Evolutionary conservation across 768 basidiomycete genomes (phyloP).

Genomic region (Boletales sp.): DNA sequence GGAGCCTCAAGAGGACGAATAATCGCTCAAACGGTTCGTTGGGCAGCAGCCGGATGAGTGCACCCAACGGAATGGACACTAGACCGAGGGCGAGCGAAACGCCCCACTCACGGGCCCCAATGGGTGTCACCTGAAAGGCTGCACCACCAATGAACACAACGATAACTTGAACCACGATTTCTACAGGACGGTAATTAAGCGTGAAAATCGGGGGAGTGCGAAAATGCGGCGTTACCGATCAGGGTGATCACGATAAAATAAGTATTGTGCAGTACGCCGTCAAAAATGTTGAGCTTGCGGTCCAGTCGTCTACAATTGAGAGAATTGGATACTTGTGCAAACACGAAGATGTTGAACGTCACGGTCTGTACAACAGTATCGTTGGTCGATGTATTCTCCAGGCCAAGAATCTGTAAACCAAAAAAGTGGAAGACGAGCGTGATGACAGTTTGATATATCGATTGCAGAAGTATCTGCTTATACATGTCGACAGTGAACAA

Average conservation of each 20-base stretch:
- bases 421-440: constrained; percentile 89
- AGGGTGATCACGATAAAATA: constrained; percentile 84
- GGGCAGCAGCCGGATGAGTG: constrained; percentile 74
- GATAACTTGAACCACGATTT: constrained; percentile 80
- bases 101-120: constrained; percentile 87
- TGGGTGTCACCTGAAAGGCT: constrained; percentile 83
- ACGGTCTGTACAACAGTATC: constrained; percentile 68
- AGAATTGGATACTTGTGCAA: constrained; percentile 96
- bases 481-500: constrained; percentile 93
- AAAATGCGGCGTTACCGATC: constrained; percentile 56
- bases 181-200: constrained; percentile 37
- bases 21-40: constrained; percentile 72
- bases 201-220: background rate
- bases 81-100: constrained; percentile 86
- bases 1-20: constrained; percentile 52
- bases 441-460: constrained; percentile 77
- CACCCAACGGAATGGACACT: constrained; percentile 86
- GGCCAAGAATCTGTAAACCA: constrained; percentile 68
- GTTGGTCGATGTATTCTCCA: constrained; percentile 34
- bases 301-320: constrained; percentile 89
- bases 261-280: constrained; percentile 71
- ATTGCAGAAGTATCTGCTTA: constrained; percentile 93
- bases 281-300: constrained; percentile 82
- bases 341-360: constrained; percentile 98
- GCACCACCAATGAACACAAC: constrained; percentile 91